These are phyloP conservation scores for Lotmaria passim DNA, from an alignment of 208 protist species.

Conservation along the genomic window DNA sequence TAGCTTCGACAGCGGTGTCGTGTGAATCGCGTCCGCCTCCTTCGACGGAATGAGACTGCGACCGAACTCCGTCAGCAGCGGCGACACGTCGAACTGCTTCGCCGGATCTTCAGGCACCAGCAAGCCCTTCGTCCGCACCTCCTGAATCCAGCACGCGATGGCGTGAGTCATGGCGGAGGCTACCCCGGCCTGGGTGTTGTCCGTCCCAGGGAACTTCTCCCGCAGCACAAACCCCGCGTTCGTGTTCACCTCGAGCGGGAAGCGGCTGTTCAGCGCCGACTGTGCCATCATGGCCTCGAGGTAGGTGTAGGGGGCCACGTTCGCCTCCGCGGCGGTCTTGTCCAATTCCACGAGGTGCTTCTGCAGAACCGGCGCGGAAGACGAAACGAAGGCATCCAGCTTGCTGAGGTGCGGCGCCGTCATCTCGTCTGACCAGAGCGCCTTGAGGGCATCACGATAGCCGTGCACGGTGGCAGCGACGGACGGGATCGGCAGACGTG, in stretches of 20 bases:
- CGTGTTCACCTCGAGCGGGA: constrained; percentile 73
- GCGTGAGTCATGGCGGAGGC: constrained; percentile 67
- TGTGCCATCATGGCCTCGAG: constrained; percentile 66
- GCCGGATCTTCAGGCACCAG: constrained; percentile 30
- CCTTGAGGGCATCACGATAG: constrained; percentile 60
- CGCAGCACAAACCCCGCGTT: constrained; percentile 77
- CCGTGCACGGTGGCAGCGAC: constrained; percentile 59
- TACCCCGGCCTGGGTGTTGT: constrained; percentile 67
- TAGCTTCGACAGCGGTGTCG: constrained; percentile 67
- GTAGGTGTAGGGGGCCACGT: constrained; percentile 69
- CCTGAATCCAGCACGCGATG: constrained; percentile 62
- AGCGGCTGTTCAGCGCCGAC: constrained; percentile 58
- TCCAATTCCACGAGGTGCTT: constrained; percentile 70
- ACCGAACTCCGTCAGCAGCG: constrained; percentile 72
- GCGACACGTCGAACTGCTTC: constrained; percentile 65
- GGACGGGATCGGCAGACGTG: constrained; percentile 76
- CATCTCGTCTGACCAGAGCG: constrained; percentile 64
- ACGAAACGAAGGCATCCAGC: constrained; percentile 69
- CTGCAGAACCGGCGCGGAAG: constrained; percentile 64
- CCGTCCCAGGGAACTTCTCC: constrained; percentile 36
- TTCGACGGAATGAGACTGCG: constrained; percentile 76
- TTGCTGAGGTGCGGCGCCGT: constrained; percentile 62
- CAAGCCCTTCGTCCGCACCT: constrained; percentile 46
- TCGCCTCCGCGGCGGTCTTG: constrained; percentile 40
- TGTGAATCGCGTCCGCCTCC: constrained; percentile 58